Evolutionary conservation across 768 basidiomycete species (phyloP).

Genomic region (Tremella yokohamensis): DNA sequence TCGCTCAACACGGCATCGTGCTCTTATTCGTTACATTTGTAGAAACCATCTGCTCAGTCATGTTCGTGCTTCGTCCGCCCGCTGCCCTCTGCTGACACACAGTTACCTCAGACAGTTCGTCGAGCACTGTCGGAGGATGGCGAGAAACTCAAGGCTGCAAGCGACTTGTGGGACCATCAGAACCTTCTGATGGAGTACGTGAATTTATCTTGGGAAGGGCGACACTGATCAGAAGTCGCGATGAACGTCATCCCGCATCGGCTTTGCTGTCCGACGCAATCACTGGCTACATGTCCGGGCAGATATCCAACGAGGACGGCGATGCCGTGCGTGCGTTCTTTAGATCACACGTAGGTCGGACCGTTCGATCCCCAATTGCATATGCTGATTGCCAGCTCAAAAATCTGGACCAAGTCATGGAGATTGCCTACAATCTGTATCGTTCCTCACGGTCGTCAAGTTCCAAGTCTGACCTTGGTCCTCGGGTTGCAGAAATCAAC

Average conservation of each 20-base stretch:
- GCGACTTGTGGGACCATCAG: slow-evolving; percentile 66
- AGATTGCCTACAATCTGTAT: slow-evolving; percentile 37
- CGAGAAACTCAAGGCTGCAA: slow-evolving; percentile 77
- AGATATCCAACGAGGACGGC: slow-evolving; percentile 58
- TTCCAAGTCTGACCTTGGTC: background rate
- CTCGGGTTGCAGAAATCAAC: slow-evolving; percentile 65
- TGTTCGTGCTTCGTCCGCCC: slow-evolving; percentile 53
- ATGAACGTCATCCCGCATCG: slow-evolving; percentile 50
- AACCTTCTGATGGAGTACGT: slow-evolving; percentile 49
- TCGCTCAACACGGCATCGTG: slow-evolving; percentile 70
- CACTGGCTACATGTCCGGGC: slow-evolving; percentile 61
- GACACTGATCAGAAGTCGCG: slow-evolving; percentile 26
- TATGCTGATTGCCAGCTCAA: slow-evolving; percentile 51
- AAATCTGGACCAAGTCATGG: slow-evolving; percentile 67
- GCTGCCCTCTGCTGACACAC: slow-evolving; percentile 10
- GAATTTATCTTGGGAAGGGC: slow-evolving; percentile 11
- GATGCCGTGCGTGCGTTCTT: slow-evolving; percentile 84
- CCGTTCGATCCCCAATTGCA: background rate
- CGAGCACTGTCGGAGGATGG: slow-evolving; percentile 74
- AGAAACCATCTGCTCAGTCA: slow-evolving; percentile 75
- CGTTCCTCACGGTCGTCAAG: background rate
- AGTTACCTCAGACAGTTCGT: slow-evolving; percentile 79
- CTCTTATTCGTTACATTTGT: slow-evolving; percentile 85
- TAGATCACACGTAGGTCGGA: slow-evolving; percentile 56
- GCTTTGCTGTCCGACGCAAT: slow-evolving; percentile 65